Evolutionary conservation across 2,329 filamentous ascomycete species (phyloP), one percentile per base, ranked within the genome.

Genomic region (Penicillium sclerotigenum): DNA sequence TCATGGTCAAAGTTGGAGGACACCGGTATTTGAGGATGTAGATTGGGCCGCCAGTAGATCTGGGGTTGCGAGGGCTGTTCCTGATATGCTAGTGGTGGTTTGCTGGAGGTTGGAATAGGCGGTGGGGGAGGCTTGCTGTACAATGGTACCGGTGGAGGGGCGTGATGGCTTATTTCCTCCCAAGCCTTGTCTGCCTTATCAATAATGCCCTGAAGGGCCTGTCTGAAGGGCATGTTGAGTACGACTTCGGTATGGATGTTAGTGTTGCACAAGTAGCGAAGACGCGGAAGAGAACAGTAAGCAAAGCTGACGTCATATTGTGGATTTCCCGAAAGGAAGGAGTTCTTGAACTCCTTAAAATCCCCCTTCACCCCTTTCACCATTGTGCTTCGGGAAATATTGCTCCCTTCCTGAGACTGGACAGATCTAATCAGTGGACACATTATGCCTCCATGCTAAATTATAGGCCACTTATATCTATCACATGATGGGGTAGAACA

Each of bases 161-260:
- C 42, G 2, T 10, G 49, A 38, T 64, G 33, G 56, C 20, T 64
- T 16, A 63, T 18, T 31, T 61, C 60, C 1, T 54, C 63, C 63
- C 60, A 65, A 24, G 62, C 56, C 54, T 64, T 65, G 45, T 65
- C 63, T 47, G 58, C 63, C 46, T 65, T 65, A 24, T 64, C 50
- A 13, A 65, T 24, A 33, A 65, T 61, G 16, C 60, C 63, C 40
- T 65, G 60, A 41, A 65, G 28, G 1, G 62, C 58, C 42, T 64
- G 60, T 65, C 62, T 60, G 63, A 65, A 62, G 45, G 63, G 58
- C 63, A 65, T 65, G n/a, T 59, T 63, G 61, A 57, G 47, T 47
- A 55, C 29, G 51, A 52, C 41, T 52, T 59, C 51, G 29, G 49
- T 56, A 52, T 59, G 28, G 58, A 49, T 60, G 59, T 41, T 50